Evolutionary conservation across 371 early-diverging fungal genomes (phyloP), one percentile per base, ranked within the genome.

Genomic region (Batkoa obscura): DNA sequence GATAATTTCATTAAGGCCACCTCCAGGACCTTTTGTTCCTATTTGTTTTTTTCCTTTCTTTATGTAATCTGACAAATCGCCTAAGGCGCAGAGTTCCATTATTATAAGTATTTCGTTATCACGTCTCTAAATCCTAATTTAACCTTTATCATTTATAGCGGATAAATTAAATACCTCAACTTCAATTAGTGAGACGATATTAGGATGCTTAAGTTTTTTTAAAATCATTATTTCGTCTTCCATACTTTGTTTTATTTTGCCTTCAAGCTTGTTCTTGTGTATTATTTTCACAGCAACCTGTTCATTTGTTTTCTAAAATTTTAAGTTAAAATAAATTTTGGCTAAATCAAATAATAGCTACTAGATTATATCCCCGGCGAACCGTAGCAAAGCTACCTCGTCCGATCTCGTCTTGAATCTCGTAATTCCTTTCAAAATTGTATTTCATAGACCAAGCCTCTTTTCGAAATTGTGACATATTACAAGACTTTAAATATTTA

Each of bases 381-480:
- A 95, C 95, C 0, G 83, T 91, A 33, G 95, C 94, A 72, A 95
- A 95, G 1, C 92, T 91, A 33, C 95, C 95, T 43, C 84, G 79
- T 43, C 95, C 95, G 57, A 95, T 90, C 56, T 83, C 82, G 13
- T 72, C 64, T 43, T 72, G 67, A 47, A 88, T 68, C 35, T 70
- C 43, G 62, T 81, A 86, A 51, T 76, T 75, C 35, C 81, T 86
- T 30, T 84, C 78, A 2, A 66, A 66, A 74, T 57, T 62, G 76
- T 39, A 13, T 13, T 13, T 39, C n/a, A n/a, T n/a, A n/a, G n/a
- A n/a, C n/a, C n/a, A n/a, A n/a, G n/a, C n/a, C n/a, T n/a, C n/a
- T n/a, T n/a, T n/a, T n/a, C n/a, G n/a, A n/a, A n/a, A n/a, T n/a
- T n/a, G n/a, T n/a, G n/a, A n/a, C n/a, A n/a, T n/a, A n/a, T n/a